These are phyloP conservation scores for Tricharina praecox DNA, from an alignment of 495 filamentous ascomycete genomes.

Conservation along the genomic window DNA sequence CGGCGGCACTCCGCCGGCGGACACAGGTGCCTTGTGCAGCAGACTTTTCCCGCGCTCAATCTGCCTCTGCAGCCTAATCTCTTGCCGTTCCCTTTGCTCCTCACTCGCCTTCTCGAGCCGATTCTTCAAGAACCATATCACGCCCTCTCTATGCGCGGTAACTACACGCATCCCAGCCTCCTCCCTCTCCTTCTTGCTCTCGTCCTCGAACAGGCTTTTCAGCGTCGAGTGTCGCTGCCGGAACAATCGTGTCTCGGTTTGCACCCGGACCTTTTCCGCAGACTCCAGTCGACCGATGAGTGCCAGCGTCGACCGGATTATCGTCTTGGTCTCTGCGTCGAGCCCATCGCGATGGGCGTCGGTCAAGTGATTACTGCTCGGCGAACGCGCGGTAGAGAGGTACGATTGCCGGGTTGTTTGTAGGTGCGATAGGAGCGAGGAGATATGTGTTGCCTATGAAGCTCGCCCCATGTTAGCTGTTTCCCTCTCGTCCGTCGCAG, in stretches of 20 bases:
- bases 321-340: conserved; percentile 64
- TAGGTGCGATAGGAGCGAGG: conserved; percentile 58
- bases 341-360: conserved; percentile 45
- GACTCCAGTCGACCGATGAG: conserved; percentile 60
- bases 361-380: background rate
- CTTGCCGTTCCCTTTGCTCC: conserved; percentile 79
- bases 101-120: conserved; percentile 56
- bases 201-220: conserved; percentile 28
- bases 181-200: conserved; percentile 46
- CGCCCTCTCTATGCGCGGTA: conserved; percentile 52
- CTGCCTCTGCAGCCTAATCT: conserved; percentile 63
- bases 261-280: conserved; percentile 63
- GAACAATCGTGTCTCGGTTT: conserved; percentile 47
- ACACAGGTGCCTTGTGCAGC: conserved; percentile 47
- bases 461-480: conserved; percentile 11
- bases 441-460: conserved; percentile 68
- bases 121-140: conserved; percentile 64
- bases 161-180: conserved; percentile 48
- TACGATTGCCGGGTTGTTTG: conserved; percentile 73
- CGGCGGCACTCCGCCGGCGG: conserved; percentile 6
- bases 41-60: conserved; percentile 80
- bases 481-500: too few relatives aligned
- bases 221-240: conserved; percentile 41
- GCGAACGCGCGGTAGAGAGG: conserved; percentile 44
- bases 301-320: conserved; percentile 65